Evolutionary conservation across 257 asterid genomes (phyloP).

Genomic region (Nicotiana sylvestris): DNA sequence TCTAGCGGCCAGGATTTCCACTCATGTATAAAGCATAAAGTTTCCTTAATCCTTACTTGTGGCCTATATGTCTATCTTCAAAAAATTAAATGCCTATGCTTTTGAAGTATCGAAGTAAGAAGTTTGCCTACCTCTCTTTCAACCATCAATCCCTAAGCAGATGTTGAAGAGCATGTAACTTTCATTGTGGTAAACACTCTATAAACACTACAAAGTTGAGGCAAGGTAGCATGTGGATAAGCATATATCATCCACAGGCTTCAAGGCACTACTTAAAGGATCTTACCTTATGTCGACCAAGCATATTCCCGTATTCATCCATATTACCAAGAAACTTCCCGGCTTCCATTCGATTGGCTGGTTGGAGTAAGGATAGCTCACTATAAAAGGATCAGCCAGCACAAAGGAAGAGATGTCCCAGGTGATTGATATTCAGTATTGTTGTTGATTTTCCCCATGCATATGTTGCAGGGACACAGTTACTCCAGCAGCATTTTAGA

Average conservation of each 20-base stretch:
- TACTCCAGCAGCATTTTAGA: background rate
- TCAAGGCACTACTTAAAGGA: background rate
- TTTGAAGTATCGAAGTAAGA: background rate
- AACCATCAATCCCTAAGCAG: background rate
- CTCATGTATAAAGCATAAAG: background rate
- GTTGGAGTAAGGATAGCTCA: background rate
- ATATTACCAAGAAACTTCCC: background rate
- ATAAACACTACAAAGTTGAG: background rate
- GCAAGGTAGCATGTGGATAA: background rate
- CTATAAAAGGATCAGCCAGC: background rate
- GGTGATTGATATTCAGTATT: background rate
- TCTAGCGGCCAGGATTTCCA: background rate
- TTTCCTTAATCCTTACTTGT: background rate
- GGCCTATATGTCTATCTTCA: background rate
- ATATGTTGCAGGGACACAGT: conserved; percentile 4
- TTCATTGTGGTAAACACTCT: background rate
- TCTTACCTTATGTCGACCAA: background rate
- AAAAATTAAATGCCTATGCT: background rate
- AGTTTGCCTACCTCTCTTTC: background rate
- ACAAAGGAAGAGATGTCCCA: background rate
- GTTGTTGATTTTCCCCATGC: background rate
- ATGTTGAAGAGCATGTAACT: background rate
- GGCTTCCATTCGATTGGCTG: background rate
- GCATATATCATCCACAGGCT: background rate
- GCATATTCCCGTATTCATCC: background rate